Evolutionary conservation across 1,284 basidiomycete species (phyloP).

Genomic region (Marasmius oreades): DNA sequence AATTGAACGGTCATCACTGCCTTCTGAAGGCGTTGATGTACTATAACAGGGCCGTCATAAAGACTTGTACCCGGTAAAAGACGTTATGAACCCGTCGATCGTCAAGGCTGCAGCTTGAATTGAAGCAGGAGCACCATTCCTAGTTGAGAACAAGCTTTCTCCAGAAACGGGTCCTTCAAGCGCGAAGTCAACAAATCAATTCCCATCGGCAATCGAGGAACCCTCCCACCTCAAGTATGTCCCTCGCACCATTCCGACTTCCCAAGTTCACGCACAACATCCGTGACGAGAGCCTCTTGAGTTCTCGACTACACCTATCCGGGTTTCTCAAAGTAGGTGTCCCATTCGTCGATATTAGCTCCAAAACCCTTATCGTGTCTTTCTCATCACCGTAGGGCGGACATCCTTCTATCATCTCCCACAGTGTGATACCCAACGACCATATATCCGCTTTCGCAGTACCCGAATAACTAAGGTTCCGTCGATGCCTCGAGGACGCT

Average conservation of each 20-base stretch:
- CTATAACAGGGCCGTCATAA: too few relatives aligned
- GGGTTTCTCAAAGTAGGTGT: background rate
- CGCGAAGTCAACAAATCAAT: background rate
- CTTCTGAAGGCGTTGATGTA: too few relatives aligned
- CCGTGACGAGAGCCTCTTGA: background rate
- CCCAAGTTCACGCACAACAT: background rate
- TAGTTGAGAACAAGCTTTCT: background rate
- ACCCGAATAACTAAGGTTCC: background rate
- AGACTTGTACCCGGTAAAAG: too few relatives aligned
- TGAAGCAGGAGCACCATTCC: background rate
- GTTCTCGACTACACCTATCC: background rate
- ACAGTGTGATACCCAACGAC: background rate
- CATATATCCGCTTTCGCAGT: background rate
- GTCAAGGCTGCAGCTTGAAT: too few relatives aligned
- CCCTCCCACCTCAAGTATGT: background rate
- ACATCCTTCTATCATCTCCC: background rate
- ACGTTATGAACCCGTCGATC: too few relatives aligned
- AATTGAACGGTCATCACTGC: too few relatives aligned
- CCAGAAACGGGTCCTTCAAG: background rate
- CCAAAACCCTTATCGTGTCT: background rate
- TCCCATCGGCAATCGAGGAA: background rate
- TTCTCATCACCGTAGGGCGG: background rate
- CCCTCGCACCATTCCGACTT: background rate
- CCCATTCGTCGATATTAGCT: background rate
- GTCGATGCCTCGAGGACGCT: background rate